Percentiles rank a stretch among this genome's conserved stretches.
phyloP scores from a whole-genome alignment of 2,329 filamentous ascomycete genomes.

The Sporothrix phasma region DNA sequence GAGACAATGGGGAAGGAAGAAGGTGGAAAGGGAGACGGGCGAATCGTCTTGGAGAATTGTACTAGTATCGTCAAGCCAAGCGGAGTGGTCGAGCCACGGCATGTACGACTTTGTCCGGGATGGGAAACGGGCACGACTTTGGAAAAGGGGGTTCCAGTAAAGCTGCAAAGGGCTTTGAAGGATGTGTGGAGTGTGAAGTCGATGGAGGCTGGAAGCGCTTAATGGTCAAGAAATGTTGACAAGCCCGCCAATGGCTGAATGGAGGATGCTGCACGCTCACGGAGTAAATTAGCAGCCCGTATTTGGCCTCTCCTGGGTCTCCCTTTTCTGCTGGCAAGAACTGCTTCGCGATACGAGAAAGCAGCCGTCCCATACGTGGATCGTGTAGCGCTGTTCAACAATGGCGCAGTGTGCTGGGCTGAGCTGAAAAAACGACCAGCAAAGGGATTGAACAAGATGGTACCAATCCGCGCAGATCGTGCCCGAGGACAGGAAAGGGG shows the following conservation, averaged over 20 bases:
- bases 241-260: background rate
- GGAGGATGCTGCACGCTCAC: background rate
- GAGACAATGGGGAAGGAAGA: background rate
- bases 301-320: background rate
- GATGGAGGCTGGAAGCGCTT: background rate
- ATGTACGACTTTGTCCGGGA: background rate
- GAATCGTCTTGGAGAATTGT: background rate
- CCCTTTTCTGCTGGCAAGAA: background rate
- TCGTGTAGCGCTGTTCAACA: background rate
- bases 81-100: background rate
- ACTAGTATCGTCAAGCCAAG: background rate
- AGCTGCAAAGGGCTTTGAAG: no score
- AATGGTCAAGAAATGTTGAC: background rate
- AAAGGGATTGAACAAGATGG: background rate
- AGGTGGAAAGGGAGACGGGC: background rate
- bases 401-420: background rate
- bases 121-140: background rate
- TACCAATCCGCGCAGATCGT: conserved; percentile 3
- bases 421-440: background rate
- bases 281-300: background rate
- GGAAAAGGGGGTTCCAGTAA: background rate
- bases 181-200: no score
- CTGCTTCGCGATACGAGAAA: background rate
- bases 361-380: background rate
- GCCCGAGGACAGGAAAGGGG: background rate